These are phyloP conservation scores for Symmetrospora coprosmae DNA, from an alignment of 768 basidiomycete species.

Conservation along the genomic window DNA sequence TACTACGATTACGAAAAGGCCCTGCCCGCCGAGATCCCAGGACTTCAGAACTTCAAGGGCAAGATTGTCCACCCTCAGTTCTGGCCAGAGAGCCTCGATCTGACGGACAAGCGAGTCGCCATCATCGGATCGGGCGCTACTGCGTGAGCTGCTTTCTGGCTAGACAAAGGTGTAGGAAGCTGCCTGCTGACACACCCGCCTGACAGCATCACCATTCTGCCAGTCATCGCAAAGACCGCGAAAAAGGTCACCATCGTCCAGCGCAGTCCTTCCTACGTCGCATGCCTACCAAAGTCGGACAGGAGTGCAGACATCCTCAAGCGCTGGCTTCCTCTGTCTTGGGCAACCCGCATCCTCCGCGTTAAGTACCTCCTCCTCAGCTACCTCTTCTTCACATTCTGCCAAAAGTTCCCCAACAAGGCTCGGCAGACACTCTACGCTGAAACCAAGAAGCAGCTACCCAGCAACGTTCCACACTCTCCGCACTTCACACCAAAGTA, in stretches of 20 bases:
- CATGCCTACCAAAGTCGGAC: slow-evolving; percentile 11
- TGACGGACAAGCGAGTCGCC: slow-evolving; percentile 22
- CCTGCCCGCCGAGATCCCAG: slow-evolving; percentile 20
- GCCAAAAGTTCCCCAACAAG: slow-evolving; percentile 8
- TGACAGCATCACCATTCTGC: slow-evolving; percentile 27
- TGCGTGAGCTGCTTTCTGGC: too few relatives aligned
- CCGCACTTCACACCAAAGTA: slow-evolving; percentile 26
- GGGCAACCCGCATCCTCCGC: not conserved
- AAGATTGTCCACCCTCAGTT: slow-evolving; percentile 26
- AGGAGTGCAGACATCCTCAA: not conserved
- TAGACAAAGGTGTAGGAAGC: too few relatives aligned
- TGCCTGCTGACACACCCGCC: too few relatives aligned
- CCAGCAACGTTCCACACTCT: slow-evolving; percentile 7
- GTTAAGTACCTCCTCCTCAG: slow-evolving; percentile 14
- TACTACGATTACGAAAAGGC: slow-evolving; percentile 27
- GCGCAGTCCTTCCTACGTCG: slow-evolving; percentile 24
- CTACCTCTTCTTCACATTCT: slow-evolving; percentile 22
- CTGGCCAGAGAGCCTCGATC: slow-evolving; percentile 24
- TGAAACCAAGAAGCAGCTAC: not conserved
- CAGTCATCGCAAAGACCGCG: slow-evolving; percentile 1
- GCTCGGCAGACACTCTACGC: not conserved
- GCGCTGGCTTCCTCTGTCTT: not conserved
- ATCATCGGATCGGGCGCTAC: slow-evolving; percentile 26
- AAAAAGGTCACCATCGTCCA: slow-evolving; percentile 24
- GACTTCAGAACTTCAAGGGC: slow-evolving; percentile 22